Base-by-base conservation (phyloP, 805 yeast species). In the Cyberlindnera mycetangii region DNA sequence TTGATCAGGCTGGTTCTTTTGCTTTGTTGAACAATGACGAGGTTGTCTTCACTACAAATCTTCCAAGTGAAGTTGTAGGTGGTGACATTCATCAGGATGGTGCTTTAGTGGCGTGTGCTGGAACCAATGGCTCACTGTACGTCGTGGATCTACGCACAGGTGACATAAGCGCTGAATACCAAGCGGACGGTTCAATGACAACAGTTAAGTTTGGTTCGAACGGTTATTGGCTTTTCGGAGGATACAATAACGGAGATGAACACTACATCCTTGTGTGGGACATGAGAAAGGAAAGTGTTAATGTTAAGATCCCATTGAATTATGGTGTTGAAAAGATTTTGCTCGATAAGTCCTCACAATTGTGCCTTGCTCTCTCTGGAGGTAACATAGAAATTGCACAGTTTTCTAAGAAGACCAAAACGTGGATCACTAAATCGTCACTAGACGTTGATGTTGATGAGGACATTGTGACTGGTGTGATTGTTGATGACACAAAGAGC, bases 141-240 rank as follows among this genome's bases (percentile, higher is more conserved):
- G 55, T 73, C 5, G 59, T 59, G 41, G 69, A 67, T 40, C 36
- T 72, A 17, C 58, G 67, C 16, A 56, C 57, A 19, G 70, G 72
- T 5, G 54, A 56, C 65, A 62, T 7, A 2, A 58, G 58, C 6
- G 52, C 65, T 3, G 56, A 56, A 9, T 41, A 67, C 30, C 31
- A 36, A 17, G 30, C 32, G 10, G 40, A 19, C 9, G 45, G 52
- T 1, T 30, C 42, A 1, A 64, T 75, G 9, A 50, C 60, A 6
- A 59, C 64, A n/a, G 44, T 81, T 11, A 55, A 59, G 33, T 82
- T 81, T 62, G 84, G 83, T 2, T 65, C 69, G 22, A 84, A 84
- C 56, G 92, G 92, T 1, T 81, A 78, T 59, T 80, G 83, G 75
- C 56, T 84, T 16, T 58, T 74, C 35, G 73, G 64, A 3, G 55